phyloP scores from a whole-genome alignment of 108 stramenopile species.

The Stephanodiscus minutulus region DNA sequence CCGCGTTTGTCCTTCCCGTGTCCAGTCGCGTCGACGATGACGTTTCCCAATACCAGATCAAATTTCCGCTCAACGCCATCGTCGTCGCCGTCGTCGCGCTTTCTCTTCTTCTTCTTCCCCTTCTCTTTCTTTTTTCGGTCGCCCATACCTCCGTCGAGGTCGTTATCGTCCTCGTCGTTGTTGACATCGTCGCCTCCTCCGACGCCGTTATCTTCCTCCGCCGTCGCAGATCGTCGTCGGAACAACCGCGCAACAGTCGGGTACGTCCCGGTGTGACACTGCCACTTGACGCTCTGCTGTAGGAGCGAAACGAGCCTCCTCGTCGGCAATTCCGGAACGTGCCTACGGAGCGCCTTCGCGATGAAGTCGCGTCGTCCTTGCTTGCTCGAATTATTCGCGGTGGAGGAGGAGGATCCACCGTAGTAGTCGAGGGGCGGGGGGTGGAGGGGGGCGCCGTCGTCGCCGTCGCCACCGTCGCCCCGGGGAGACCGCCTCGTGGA shows the following conservation, averaged over 20 bases:
- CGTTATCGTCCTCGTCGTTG: background rate
- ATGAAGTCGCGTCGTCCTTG: conserved; percentile 71
- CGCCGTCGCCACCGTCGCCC: background rate
- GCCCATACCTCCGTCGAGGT: conserved; percentile 13
- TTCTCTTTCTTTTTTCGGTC: conserved; percentile 42
- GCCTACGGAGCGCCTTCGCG: conserved; percentile 56
- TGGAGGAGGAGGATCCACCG: conserved; percentile 34
- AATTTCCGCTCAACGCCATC: conserved; percentile 48
- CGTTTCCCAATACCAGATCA: conserved; percentile 75
- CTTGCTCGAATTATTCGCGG: conserved; percentile 8
- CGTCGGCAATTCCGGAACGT: conserved; percentile 67
- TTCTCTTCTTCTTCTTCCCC: conserved; percentile 26
- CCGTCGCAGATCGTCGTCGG: conserved; percentile 23
- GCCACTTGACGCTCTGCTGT: conserved; percentile 92
- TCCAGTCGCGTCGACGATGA: conserved; percentile 17
- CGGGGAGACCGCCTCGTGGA: conserved; percentile 20
- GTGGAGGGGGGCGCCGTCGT: background rate
- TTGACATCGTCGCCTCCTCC: conserved; percentile 18
- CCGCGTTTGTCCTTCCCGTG: conserved; percentile 40
- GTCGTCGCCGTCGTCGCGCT: background rate
- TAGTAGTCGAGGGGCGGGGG: conserved; percentile 56
- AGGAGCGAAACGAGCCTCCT: conserved; percentile 79
- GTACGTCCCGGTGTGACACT: conserved; percentile 69
- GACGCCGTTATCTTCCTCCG: conserved; percentile 31
- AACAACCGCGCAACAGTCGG: conserved; percentile 52